phyloP scores from a whole-genome alignment of 208 protist species.

The Trypanosoma caninum region DNA sequence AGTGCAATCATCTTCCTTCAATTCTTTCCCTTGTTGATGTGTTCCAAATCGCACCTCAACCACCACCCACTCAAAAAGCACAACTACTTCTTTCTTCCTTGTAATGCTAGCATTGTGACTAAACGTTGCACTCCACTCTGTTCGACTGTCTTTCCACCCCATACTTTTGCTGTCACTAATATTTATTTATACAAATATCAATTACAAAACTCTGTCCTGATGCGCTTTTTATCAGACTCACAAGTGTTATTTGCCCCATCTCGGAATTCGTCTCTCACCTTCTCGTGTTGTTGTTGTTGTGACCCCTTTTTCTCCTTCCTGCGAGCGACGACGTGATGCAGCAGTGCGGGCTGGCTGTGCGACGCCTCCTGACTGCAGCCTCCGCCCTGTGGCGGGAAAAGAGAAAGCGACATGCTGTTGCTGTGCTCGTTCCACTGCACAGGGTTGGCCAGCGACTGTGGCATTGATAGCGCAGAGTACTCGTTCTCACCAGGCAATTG shows the following conservation, averaged over 20 bases:
- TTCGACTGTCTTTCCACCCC: not conserved
- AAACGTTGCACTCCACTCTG: too few species aligned
- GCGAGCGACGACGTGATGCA: constrained; percentile 55
- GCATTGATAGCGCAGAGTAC: constrained; percentile 69
- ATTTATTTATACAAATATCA: too few species aligned
- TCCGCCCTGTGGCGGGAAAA: constrained; percentile 61
- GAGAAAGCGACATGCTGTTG: constrained; percentile 73
- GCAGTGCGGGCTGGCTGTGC: constrained; percentile 30
- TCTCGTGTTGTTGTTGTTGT: not conserved
- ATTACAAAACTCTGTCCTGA: constrained; percentile 16
- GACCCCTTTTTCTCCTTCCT: constrained; percentile 63
- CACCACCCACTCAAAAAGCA: too few species aligned
- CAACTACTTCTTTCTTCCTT: too few species aligned
- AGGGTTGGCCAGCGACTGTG: constrained; percentile 49
- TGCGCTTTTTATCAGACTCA: constrained; percentile 17
- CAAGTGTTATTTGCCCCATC: not conserved
- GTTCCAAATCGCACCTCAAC: too few species aligned
- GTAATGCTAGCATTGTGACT: too few species aligned
- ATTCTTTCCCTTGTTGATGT: too few species aligned
- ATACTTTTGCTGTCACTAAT: too few species aligned
- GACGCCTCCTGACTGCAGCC: constrained; percentile 32
- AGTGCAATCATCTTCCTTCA: too few species aligned
- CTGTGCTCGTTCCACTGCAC: constrained; percentile 61
- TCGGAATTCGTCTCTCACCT: not conserved
- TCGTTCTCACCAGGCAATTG: constrained; percentile 47